A percentile compares a stretch with the other conserved stretches of the same genome.
These are phyloP conservation scores for Herpetomonas samuelpessoai DNA, from an alignment of 208 protist species.

Conservation along the genomic window DNA sequence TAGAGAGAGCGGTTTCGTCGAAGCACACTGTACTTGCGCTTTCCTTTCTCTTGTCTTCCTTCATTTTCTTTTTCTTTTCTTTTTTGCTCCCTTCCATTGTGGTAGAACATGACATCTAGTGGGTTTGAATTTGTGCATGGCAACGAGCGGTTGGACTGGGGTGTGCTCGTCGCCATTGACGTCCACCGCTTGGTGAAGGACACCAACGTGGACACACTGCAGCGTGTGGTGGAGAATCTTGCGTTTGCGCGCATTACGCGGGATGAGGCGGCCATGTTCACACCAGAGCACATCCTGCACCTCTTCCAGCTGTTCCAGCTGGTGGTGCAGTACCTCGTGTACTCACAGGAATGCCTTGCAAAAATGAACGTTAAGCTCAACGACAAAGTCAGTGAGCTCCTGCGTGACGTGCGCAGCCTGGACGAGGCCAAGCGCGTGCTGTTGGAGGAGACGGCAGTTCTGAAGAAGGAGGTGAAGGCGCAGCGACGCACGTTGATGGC, in stretches of 20 bases:
- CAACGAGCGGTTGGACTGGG: slow-evolving; percentile 89
- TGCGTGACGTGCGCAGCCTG: slow-evolving; percentile 24
- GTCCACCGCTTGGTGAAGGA: slow-evolving; percentile 73
- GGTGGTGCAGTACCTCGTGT: slow-evolving; percentile 88
- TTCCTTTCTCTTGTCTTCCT: too few species aligned
- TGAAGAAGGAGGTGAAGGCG: slow-evolving; percentile 86
- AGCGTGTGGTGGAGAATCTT: slow-evolving; percentile 87
- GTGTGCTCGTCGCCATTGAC: slow-evolving; percentile 85
- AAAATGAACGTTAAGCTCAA: slow-evolving; percentile 80
- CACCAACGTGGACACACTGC: slow-evolving; percentile 82
- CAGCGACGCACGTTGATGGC: slow-evolving; percentile 77
- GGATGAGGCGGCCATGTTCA: slow-evolving; percentile 87
- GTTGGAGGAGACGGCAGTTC: slow-evolving; percentile 45
- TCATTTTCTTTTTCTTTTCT: too few species aligned
- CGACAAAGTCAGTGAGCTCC: slow-evolving; percentile 45
- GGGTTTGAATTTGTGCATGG: slow-evolving; percentile 80
- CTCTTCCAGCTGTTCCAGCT: slow-evolving; percentile 83
- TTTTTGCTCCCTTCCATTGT: too few species aligned
- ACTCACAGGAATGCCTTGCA: slow-evolving; percentile 82
- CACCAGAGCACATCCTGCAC: slow-evolving; percentile 80
- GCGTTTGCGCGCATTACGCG: slow-evolving; percentile 82
- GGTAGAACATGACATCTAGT: slow-evolving; percentile 24
- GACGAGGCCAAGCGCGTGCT: slow-evolving; percentile 40
- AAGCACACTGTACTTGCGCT: too few species aligned
- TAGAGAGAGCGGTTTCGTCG: too few species aligned